These are phyloP conservation scores for Pythium folliculosum DNA, from an alignment of 352 stramenopile species.

Conservation along the genomic window DNA sequence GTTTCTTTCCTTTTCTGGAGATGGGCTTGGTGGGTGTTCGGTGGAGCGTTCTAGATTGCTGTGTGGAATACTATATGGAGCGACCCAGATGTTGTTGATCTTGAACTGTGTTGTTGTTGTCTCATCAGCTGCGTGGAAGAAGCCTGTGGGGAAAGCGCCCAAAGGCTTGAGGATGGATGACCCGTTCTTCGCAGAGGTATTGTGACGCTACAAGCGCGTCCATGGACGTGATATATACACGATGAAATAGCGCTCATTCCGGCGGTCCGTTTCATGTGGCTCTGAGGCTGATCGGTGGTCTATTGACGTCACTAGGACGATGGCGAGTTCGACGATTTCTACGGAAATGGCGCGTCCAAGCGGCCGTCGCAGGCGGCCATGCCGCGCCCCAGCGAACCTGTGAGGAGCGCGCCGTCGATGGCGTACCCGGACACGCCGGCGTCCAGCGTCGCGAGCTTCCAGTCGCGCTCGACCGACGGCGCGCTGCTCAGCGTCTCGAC, in stretches of 20 bases:
- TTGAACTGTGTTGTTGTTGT: slow-evolving; percentile 18
- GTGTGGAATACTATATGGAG: slow-evolving; percentile 14
- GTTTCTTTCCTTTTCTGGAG: background rate
- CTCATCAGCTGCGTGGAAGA: slow-evolving; percentile 4
- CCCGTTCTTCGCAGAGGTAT: slow-evolving; percentile 56
- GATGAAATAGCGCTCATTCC: background rate
- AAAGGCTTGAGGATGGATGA: slow-evolving; percentile 27
- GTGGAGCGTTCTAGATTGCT: background rate
- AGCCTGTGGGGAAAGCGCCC: background rate
- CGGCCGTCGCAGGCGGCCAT: slow-evolving; percentile 15
- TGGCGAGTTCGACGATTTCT: slow-evolving; percentile 79
- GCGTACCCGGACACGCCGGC: slow-evolving; percentile 28
- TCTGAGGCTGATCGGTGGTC: slow-evolving; percentile 3
- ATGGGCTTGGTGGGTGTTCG: slow-evolving; percentile 2
- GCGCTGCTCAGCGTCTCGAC: slow-evolving; percentile 11
- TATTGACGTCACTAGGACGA: slow-evolving; percentile 45
- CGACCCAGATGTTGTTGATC: slow-evolving; percentile 21
- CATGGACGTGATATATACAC: background rate
- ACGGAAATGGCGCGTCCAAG: slow-evolving; percentile 31
- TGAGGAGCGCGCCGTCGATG: slow-evolving; percentile 1
- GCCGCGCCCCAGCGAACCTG: slow-evolving; percentile 7
- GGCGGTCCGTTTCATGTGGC: slow-evolving; percentile 3
- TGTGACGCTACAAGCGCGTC: background rate
- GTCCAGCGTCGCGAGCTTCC: slow-evolving; percentile 29
- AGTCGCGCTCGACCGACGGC: slow-evolving; percentile 25